Percentiles rank a stretch among this genome's conserved stretches.
Evolutionary conservation across 106 monocot genomes (phyloP).

Genomic region (Allium sativum): DNA sequence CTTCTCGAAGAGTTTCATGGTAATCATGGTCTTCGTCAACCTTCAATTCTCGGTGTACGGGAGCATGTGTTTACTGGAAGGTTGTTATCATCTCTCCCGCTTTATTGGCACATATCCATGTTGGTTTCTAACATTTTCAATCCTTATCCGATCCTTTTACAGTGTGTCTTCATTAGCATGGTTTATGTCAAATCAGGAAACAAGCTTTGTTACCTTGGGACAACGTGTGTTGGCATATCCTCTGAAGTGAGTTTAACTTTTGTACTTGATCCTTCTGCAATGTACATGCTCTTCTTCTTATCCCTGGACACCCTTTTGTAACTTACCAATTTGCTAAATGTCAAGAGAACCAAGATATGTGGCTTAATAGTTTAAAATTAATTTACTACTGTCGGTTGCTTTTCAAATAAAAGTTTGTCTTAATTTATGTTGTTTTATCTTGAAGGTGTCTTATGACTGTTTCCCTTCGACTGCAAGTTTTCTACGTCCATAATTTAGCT

Average conservation of each 20-base stretch:
- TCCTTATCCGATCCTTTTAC: constrained; percentile 3
- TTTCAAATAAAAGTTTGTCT: no score
- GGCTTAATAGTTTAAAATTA: no score
- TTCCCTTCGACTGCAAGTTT: no score
- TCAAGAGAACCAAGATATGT: no score
- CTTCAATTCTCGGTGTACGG: constrained; percentile 91
- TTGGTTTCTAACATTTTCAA: not conserved
- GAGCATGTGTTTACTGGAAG: constrained; percentile 99
- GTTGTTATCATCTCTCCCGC: constrained; percentile 16
- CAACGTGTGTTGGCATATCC: constrained; percentile 90
- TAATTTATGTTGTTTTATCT: no score
- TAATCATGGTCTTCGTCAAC: constrained; percentile 54
- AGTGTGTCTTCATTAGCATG: constrained; percentile 92
- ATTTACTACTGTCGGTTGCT: no score
- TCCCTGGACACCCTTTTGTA: not conserved
- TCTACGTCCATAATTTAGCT: no score
- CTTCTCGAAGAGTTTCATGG: constrained; percentile 82
- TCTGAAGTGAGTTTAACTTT: constrained; percentile 59
- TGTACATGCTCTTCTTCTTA: no score
- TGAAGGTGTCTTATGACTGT: no score
- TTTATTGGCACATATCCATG: not conserved
- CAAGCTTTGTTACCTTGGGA: constrained; percentile 97
- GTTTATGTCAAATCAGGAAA: constrained; percentile 99
- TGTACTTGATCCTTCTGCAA: not conserved
- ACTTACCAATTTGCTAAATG: not conserved